Base-by-base conservation (phyloP, 2,329 filamentous ascomycete species). In the Fusarium sp. region DNA sequence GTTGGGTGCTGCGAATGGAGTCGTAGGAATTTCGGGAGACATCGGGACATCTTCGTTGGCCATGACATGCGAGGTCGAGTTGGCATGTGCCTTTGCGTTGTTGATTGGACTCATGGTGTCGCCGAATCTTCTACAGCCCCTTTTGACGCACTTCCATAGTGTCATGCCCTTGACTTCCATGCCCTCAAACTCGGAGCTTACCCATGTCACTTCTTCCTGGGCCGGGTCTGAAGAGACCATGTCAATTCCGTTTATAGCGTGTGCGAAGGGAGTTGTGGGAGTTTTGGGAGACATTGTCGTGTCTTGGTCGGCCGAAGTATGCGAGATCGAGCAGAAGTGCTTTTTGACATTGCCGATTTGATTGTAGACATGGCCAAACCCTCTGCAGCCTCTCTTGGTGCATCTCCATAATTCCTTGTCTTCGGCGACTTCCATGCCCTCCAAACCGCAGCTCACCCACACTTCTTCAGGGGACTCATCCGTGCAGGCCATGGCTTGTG, bases 121-220 rank as follows among this genome's bases (percentile, higher is more conserved):
- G 27, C 40, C 24, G 8, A 61, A 71, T 2, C 68, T 51, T 22
- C 53, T 73, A 33, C 71, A 73, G 1, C 71, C 71, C 16, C 36
- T 56, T 6, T 68, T 73, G 33, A 29, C 33, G 12, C 71, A 73
- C n/a, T 42, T 73, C 70, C 67, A 73, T 14, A 36, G 42, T 0
- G 27, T 1, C 4, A 29, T 61, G 5, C 59, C 64, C 6, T 74
- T 36, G 3, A 60, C 56, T 3, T 74, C 60, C 38, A 74, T 71
- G 9, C 71, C 71, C 1, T 68, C 35, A 4, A 64, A 35, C 3
- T 57, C 63, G 9, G 49, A 74, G 12, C 27, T 57, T 24, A 57
- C 40, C 70, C 70, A 73, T n/a, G n/a, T n/a, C 14, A 61, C 8
- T n/a, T 73, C 55, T 1, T 64, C 55, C 1, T 17, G 36, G 1